Evolutionary conservation across 306 rosid genomes (phyloP), one percentile per base, ranked within the genome.

Genomic region (Abrus pulchellus): DNA sequence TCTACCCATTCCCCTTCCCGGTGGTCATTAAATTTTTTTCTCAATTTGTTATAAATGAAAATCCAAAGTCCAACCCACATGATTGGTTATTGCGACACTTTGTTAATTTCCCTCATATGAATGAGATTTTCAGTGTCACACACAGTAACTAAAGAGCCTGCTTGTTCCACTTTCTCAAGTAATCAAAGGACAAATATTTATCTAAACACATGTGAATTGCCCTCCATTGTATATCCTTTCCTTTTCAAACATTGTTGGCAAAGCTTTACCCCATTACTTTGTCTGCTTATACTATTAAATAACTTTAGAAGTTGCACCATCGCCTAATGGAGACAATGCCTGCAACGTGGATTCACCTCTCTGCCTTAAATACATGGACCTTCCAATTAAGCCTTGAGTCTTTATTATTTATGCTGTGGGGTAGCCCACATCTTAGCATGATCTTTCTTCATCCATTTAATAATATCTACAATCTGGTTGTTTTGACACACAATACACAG

Each of bases 161-260:
- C 78, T 80, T 84, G 78, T 80, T 52, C 79, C 75, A 84, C 84
- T 80, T 75, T 84, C 82, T 80, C 75, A 84, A 80, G 84, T 69
- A 68, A 75, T 8, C 20, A 79, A 59, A 57, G 34, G 34, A 12
- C 12, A 13, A 59, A 47, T 74, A 81, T 73, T 59, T 47, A 68
- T 76, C 47, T 62, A 62, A 30, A 29, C 56, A 54, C 56, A 48
- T 45, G 63, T 56, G 65, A 57, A 40, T 68, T 69, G 43, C 56
- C n/a, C 66, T 68, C 70, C 44, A 11, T 60, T 57, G 20, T 59
- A 59, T 7, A 14, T 29, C 63, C 40, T 75, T 77, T 77, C 83
- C 64, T 83, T 83, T 78, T 83, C 83, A 77, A 47, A 77, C 65
- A 64, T 71, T 32, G 83, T 63, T 72, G 79, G 70, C 76, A 77